These are phyloP conservation scores for Phytophthora fragariae DNA, from an alignment of 352 stramenopile species.

Conservation along the genomic window DNA sequence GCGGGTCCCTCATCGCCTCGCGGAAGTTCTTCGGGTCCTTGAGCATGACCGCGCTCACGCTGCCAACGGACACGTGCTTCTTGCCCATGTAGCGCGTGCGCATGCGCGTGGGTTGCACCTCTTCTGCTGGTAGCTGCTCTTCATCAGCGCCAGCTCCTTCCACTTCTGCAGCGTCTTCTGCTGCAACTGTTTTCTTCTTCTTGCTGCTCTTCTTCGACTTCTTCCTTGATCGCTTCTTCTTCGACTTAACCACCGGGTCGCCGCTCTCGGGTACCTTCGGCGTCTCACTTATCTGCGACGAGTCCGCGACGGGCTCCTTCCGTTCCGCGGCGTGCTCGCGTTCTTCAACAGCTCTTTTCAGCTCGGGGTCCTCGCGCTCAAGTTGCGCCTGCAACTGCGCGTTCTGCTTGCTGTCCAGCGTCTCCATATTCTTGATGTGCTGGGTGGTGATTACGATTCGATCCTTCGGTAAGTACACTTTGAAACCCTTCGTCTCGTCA, in stretches of 20 bases:
- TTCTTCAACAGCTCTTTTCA: neutral
- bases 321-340: neutral
- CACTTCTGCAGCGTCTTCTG: neutral
- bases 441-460: neutral
- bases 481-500: no score
- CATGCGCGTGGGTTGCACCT: neutral
- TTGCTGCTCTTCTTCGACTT: neutral
- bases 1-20: neutral
- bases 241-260: neutral
- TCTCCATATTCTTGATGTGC: neutral
- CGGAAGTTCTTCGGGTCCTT: neutral
- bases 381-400: constrained; percentile 1
- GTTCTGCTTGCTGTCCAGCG: neutral
- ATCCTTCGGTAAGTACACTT: no score
- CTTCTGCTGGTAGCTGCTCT: neutral
- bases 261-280: neutral
- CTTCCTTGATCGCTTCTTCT: neutral
- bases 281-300: neutral
- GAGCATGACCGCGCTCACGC: neutral
- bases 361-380: neutral
- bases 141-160: neutral
- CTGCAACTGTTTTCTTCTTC: neutral
- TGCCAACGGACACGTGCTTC: neutral
- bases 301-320: neutral
- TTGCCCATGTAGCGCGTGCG: neutral